Base-by-base conservation (phyloP, 2,329 filamentous ascomycete species). In the Penicillium sp. region DNA sequence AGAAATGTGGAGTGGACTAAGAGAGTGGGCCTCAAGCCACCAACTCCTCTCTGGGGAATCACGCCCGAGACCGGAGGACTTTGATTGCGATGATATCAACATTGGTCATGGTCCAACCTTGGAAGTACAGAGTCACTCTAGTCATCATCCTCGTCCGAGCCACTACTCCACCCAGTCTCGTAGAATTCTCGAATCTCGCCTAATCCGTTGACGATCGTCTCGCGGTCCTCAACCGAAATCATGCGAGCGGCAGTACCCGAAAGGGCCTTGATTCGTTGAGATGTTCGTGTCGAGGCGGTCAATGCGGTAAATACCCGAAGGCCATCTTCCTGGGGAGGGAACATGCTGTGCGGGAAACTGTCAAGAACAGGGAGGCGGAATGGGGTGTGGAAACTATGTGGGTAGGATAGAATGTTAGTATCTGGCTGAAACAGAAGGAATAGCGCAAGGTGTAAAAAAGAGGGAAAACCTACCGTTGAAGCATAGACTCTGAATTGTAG, bases 161-260 rank as follows among this genome's bases (percentile, higher is more conserved):
- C 90, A 65, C 88, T 91, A 11, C 85, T 86, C 89, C 90, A 96
- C 1, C 91, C 91, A 57, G 94, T 90, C 62, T 90, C 86, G 70
- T 97, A 97, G 55, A 89, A 89, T 67, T 96, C 92, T 1, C 88
- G 88, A 65, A 97, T 86, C 55, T 89, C 88, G 22, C 88, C 86
- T 38, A 99, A 78, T 11, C 88, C 86, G 67, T 96, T 94, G 43
- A 85, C 84, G n/a, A 97, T 78, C 2, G 80, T 79, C 73, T 99
- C 94, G 40, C 93, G 83, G 67, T 97, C 92, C 55, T 95, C 90
- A 3, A 93, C 64, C 0, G 80, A 79, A 14, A 92, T 79, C 72
- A 54, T 80, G 57, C 86, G 82, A 14, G 82, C 75, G 11, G 88
- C 85, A 11, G 88, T 79, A 21, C 80, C 76, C 61, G 89, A 85